A percentile compares a stretch with the other conserved stretches of the same genome.
Evolutionary conservation across 31 red algal genomes (phyloP).

Genomic region (Pterothamnion heteromorphum): DNA sequence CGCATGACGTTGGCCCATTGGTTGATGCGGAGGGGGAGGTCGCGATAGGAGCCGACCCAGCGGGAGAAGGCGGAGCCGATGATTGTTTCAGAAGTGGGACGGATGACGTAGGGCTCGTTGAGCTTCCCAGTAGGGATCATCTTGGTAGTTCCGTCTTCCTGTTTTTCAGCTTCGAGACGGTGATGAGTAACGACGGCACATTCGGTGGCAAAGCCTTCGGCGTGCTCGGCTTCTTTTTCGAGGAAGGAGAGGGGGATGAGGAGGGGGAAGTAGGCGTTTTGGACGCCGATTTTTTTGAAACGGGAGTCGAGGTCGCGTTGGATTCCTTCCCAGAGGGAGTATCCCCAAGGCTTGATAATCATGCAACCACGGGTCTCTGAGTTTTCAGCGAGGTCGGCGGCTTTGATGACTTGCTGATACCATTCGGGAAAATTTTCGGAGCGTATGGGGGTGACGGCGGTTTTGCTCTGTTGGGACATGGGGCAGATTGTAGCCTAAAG

Average conservation of each 20-base stretch:
- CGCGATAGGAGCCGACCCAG: conserved; percentile 90
- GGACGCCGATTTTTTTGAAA: conserved; percentile 88
- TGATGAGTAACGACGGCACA: conserved; percentile 94
- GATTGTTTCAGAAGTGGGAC: conserved; percentile 98
- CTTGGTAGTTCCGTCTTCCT: not conserved
- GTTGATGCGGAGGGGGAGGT: conserved; percentile 94
- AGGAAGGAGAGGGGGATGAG: conserved; percentile 76
- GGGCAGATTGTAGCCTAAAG: not conserved
- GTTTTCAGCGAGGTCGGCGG: conserved; percentile 92
- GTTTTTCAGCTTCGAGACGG: conserved; percentile 43
- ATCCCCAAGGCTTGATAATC: conserved; percentile 86
- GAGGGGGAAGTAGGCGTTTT: conserved; percentile 97
- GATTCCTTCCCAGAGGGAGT: conserved; percentile 87
- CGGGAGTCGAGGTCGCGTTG: conserved; percentile 70
- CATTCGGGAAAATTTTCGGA: conserved; percentile 71
- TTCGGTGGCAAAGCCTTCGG: conserved; percentile 95
- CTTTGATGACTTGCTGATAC: conserved; percentile 77
- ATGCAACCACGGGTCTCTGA: conserved; percentile 91
- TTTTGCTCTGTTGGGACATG: not conserved
- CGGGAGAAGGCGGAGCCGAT: conserved; percentile 90
- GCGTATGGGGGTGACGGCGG: not conserved
- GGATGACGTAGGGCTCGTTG: conserved; percentile 85
- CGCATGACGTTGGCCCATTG: conserved; percentile 99
- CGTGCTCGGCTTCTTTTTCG: conserved; percentile 76
- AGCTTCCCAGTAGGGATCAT: conserved; percentile 46